Evolutionary conservation across 2,329 filamentous ascomycete genomes (phyloP).

Genomic region (Rhynchosporium graminicola): DNA sequence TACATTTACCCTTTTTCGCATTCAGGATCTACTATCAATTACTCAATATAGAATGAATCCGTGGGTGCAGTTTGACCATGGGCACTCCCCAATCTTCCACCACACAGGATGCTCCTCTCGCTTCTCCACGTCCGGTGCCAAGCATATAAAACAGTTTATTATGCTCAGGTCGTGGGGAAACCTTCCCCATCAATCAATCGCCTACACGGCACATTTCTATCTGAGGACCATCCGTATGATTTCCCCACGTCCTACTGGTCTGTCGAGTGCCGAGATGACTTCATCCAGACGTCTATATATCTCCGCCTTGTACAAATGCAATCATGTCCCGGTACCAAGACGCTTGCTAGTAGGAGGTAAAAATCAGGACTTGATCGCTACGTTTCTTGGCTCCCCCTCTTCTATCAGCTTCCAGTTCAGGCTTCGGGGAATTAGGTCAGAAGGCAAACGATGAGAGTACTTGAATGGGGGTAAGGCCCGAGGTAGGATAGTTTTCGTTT

Average conservation of each 20-base stretch:
- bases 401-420: background rate
- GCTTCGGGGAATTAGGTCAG: background rate
- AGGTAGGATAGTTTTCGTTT: background rate
- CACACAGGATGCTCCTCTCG: slow-evolving; percentile 2
- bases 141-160: background rate
- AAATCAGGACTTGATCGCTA: background rate
- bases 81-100: background rate
- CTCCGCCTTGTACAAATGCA: background rate
- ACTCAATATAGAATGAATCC: background rate
- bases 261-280: slow-evolving; percentile 4
- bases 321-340: background rate
- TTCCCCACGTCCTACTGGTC: background rate
- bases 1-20: background rate
- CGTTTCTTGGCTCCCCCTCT: slow-evolving; percentile 3
- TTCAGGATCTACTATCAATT: background rate
- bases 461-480: background rate
- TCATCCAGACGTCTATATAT: background rate
- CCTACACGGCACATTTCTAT: slow-evolving; percentile 6
- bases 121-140: background rate
- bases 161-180: slow-evolving; percentile 1
- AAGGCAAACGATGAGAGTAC: background rate
- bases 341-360: background rate
- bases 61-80: background rate
- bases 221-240: background rate
- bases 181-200: background rate